These are phyloP conservation scores for Colletotrichum sojae DNA, from an alignment of 2,329 filamentous ascomycete species.

Conservation along the genomic window DNA sequence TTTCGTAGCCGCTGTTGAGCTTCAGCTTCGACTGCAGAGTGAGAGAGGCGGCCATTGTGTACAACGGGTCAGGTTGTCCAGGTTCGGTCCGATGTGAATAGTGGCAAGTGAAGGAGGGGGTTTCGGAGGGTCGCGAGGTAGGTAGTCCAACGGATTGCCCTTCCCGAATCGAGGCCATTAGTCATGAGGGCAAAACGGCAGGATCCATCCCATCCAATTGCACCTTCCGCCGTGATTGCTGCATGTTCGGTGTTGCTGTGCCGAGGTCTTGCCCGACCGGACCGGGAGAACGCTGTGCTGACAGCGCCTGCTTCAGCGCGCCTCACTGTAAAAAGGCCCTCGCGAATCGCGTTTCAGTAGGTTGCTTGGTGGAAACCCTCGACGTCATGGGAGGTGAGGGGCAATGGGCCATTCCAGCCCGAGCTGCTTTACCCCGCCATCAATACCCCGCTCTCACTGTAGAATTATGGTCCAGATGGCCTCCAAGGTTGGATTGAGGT, in stretches of 20 bases:
- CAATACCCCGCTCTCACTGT: constrained; percentile 1
- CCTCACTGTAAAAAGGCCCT: neutral
- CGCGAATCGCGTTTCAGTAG: constrained; percentile 19
- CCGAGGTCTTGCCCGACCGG: constrained; percentile 19
- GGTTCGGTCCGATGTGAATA: neutral
- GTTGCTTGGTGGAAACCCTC: neutral
- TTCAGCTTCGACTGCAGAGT: constrained; percentile 63
- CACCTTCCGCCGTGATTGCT: constrained; percentile 16
- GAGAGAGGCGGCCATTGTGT: constrained; percentile 60
- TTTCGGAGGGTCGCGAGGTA: neutral
- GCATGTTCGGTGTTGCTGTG: constrained; percentile 34
- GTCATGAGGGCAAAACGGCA: constrained; percentile 16
- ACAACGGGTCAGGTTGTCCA: too few relatives aligned
- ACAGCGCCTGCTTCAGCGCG: neutral
- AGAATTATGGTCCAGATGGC: too few relatives aligned
- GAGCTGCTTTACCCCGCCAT: constrained; percentile 25
- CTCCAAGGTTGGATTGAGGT: too few relatives aligned
- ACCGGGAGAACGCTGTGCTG: neutral
- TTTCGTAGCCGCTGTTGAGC: constrained; percentile 68
- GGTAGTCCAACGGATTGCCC: constrained; percentile 1
- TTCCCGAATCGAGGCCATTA: constrained; percentile 30
- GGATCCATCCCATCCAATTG: constrained; percentile 7
- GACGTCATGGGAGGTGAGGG: constrained; percentile 34
- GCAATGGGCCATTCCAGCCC: constrained; percentile 15
- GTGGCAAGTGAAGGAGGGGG: neutral